Base-by-base conservation (phyloP, 2,329 filamentous ascomycete species). In the Aspergillus fumigatus region DNA sequence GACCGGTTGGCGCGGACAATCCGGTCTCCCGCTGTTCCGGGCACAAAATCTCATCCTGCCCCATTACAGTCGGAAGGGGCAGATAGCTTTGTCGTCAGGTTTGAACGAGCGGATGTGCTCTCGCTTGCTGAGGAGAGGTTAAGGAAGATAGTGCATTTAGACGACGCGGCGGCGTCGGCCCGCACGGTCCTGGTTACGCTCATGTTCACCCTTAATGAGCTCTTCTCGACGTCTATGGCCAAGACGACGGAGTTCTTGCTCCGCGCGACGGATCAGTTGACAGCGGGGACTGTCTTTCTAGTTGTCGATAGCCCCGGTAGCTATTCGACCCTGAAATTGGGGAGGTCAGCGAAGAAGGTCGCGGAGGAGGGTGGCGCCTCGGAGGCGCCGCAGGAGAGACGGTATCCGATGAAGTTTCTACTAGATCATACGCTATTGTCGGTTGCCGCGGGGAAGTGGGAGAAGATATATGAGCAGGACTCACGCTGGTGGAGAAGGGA, bases 131-230 rank as follows among this genome's bases (percentile, higher is more conserved):
- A 75, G 3, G 59, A 69, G 1, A 67, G 73, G 2, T 61, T 84
- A 1, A 63, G 75, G 38, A 77, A 59, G 35, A 43, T 77, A 11
- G 47, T 76, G 6, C 55, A 62, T 45, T 59, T 57, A 40, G 27
- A 51, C 8, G 17, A 29, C 14, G n/a, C 55, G 17, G 26, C 45
- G 4, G 4, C 48, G 8, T 4, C 50, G 2, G 54, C 52, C 35
- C 19, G 58, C 7, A 68, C 82, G 9, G 63, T 81, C 3, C 75
- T 97, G 0, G 79, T 96, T 14, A 96, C 92, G 0, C 76, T 97
- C 11, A 84, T 97, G 75, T 99, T 97, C 79, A 97, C 93, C 0
- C 82, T 97, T 49, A 97, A 97, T 72, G 94, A 99, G 75, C 85
- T 99, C 0, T 97, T 97, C 77, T 88, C 89, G 0, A 80, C 84